Evolutionary conservation across 129 eudicot species (phyloP).

Genomic region (Chrysanthemum makinoi): DNA sequence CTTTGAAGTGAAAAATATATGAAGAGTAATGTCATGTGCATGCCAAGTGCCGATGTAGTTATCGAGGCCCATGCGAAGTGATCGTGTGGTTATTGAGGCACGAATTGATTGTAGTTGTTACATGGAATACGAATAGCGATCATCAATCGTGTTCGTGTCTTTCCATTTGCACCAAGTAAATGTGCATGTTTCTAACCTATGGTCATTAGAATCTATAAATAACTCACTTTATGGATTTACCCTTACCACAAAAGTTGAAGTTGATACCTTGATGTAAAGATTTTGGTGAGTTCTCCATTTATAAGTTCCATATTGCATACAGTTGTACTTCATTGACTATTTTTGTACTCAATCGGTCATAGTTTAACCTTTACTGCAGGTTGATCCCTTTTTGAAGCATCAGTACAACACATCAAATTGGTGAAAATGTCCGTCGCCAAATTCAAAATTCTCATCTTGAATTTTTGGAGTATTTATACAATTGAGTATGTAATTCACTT

Average conservation of each 20-base stretch:
- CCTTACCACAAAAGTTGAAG: conserved; percentile 39
- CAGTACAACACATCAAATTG: conserved; percentile 79
- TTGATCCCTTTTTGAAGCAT: conserved; percentile 78
- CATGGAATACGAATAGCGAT: too few species aligned
- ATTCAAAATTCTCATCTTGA: conserved; percentile 74
- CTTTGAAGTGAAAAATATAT: too few species aligned
- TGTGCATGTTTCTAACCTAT: too few species aligned
- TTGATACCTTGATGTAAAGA: conserved; percentile 77
- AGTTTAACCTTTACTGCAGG: conserved; percentile 41
- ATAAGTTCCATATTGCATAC: not conserved
- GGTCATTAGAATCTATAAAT: too few species aligned
- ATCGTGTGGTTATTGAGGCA: too few species aligned
- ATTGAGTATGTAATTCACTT: conserved; percentile 46
- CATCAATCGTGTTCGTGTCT: too few species aligned
- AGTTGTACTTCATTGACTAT: not conserved
- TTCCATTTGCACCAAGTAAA: too few species aligned
- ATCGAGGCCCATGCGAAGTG: too few species aligned
- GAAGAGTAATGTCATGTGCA: too few species aligned
- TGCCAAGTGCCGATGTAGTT: too few species aligned
- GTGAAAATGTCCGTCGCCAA: conserved; percentile 69
- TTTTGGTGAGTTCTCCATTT: conserved; percentile 52
- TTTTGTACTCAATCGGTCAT: not conserved
- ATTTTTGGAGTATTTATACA: conserved; percentile 96
- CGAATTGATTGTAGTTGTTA: too few species aligned
- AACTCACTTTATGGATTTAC: too few species aligned